Percentiles rank a stretch among this genome's conserved stretches.
Conservation (phyloP, 148 eudicot species). For the Camellia sinensis region DNA sequence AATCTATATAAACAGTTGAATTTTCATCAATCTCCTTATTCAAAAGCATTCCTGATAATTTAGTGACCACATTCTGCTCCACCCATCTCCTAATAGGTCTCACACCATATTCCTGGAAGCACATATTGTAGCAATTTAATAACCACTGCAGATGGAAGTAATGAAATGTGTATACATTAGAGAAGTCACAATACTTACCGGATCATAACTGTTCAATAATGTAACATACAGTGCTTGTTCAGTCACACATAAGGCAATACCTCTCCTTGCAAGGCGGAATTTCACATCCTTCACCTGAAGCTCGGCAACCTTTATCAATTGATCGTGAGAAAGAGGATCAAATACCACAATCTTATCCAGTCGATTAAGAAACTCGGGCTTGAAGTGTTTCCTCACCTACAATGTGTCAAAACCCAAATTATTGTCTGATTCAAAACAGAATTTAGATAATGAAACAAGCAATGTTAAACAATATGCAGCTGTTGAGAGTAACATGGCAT, state of each 20-base stretch:
- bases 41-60: constrained; percentile 66
- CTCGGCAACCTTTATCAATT: constrained; percentile 64
- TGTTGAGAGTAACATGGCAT: background rate
- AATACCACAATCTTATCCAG: constrained; percentile 84
- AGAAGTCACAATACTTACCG: constrained; percentile 39
- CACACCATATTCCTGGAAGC: constrained; percentile 77
- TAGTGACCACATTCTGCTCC: constrained; percentile 79
- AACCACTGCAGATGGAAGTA: background rate
- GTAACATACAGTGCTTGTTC: constrained; percentile 81
- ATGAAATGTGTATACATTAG: background rate
- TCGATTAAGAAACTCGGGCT: constrained; percentile 76
- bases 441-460: background rate
- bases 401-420: background rate
- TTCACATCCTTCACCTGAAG: constrained; percentile 87
- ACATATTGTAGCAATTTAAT: background rate
- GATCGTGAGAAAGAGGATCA: constrained; percentile 84
- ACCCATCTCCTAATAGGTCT: constrained; percentile 92
- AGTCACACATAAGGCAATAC: constrained; percentile 74
- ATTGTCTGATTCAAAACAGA: background rate
- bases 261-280: constrained; percentile 71
- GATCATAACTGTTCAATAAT: constrained; percentile 79
- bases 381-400: constrained; percentile 82
- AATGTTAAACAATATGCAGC: too few relatives aligned
- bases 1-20: constrained; percentile 67
- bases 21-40: constrained; percentile 73